Evolutionary conservation across 306 rosid genomes (phyloP).

Genomic region (Vigna trinervia): DNA sequence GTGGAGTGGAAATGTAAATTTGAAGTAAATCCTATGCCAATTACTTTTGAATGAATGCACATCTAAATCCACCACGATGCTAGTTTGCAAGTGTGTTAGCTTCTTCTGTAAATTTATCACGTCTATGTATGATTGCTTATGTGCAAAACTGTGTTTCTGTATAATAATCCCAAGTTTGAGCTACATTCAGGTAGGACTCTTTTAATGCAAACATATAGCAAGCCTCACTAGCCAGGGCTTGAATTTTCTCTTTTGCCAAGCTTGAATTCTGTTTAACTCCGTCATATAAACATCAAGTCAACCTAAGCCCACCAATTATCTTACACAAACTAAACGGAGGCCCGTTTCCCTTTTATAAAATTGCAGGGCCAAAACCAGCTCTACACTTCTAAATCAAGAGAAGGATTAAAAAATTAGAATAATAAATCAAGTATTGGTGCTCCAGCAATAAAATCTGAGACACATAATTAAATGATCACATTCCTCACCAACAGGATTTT

Average conservation of each 20-base stretch:
- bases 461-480: slow-evolving; percentile 41
- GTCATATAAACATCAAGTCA: slow-evolving; percentile 25
- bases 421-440: slow-evolving; percentile 19
- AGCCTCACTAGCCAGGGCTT: slow-evolving; percentile 22
- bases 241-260: slow-evolving; percentile 16
- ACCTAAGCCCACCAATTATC: slow-evolving; percentile 24
- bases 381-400: slow-evolving; percentile 24
- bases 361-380: slow-evolving; percentile 19
- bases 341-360: not conserved
- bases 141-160: not conserved
- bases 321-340: slow-evolving; percentile 28
- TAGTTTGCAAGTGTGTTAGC: slow-evolving; percentile 2
- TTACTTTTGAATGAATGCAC: slow-evolving; percentile 2
- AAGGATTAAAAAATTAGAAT: not conserved
- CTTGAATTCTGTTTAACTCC: slow-evolving; percentile 16
- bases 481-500: slow-evolving; percentile 42
- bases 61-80: not conserved
- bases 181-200: slow-evolving; percentile 27
- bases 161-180: slow-evolving; percentile 33
- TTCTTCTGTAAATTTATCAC: not conserved
- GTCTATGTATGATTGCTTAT: not conserved
- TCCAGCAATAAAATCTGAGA: slow-evolving; percentile 35
- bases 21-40: slow-evolving; percentile 14
- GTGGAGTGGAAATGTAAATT: slow-evolving; percentile 3
- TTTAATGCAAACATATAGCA: slow-evolving; percentile 27